Evolutionary conservation across 208 protist genomes (phyloP).

Genomic region (Herpetomonas tarakana): DNA sequence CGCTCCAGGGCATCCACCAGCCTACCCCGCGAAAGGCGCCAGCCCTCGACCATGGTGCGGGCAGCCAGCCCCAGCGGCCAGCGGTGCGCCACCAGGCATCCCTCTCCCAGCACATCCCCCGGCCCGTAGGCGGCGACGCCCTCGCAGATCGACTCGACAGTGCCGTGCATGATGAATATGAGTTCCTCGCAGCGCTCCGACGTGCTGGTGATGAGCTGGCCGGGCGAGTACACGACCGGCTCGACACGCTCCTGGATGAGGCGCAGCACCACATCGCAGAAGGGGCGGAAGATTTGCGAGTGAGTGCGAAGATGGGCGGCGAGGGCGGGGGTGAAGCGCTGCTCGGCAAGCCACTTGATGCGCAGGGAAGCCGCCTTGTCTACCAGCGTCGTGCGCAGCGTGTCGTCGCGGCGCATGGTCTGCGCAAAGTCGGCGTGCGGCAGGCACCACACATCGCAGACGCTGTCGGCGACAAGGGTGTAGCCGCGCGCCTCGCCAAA

Average conservation of each 20-base stretch:
- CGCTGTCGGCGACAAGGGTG: slow-evolving; percentile 58
- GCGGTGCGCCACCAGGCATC: slow-evolving; percentile 75
- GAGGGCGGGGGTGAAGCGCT: slow-evolving; percentile 65
- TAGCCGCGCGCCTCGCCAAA: slow-evolving; percentile 77
- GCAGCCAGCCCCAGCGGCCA: slow-evolving; percentile 77
- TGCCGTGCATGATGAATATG: slow-evolving; percentile 73
- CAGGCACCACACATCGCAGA: slow-evolving; percentile 84
- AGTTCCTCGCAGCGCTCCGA: slow-evolving; percentile 63
- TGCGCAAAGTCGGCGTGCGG: slow-evolving; percentile 51
- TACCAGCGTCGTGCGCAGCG: slow-evolving; percentile 49
- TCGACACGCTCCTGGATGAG: slow-evolving; percentile 84
- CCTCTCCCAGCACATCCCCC: slow-evolving; percentile 74
- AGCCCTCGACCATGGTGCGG: slow-evolving; percentile 86
- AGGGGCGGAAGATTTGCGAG: slow-evolving; percentile 57
- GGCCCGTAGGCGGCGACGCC: slow-evolving; percentile 69
- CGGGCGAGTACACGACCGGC: slow-evolving; percentile 74
- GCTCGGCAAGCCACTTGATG: slow-evolving; percentile 80
- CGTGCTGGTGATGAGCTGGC: slow-evolving; percentile 68
- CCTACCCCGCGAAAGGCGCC: slow-evolving; percentile 53
- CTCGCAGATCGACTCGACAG: slow-evolving; percentile 48
- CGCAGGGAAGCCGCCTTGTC: slow-evolving; percentile 79
- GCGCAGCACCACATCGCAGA: slow-evolving; percentile 59
- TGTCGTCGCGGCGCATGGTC: slow-evolving; percentile 66
- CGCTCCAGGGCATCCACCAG: slow-evolving; percentile 63
- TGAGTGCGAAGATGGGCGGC: slow-evolving; percentile 57